These are phyloP conservation scores for Tephrocybe sp. DNA, from an alignment of 768 basidiomycete species.

Conservation along the genomic window DNA sequence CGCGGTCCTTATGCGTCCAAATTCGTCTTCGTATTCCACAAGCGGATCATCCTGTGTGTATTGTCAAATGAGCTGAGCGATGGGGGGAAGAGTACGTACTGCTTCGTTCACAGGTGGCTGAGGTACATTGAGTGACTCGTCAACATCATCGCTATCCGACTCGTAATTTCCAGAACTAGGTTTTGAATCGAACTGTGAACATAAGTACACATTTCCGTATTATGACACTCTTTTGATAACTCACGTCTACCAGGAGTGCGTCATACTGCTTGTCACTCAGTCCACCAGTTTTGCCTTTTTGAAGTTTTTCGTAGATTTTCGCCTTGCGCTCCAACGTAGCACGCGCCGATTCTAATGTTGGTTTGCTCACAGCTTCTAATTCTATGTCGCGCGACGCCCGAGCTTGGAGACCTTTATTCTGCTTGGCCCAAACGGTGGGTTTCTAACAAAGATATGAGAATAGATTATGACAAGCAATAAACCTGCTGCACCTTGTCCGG, in stretches of 20 bases:
- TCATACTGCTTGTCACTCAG: slow-evolving; percentile 74
- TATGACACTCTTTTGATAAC: slow-evolving; percentile 23
- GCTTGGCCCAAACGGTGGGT: slow-evolving; percentile 71
- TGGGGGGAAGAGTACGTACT: slow-evolving; percentile 23
- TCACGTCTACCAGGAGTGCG: slow-evolving; percentile 71
- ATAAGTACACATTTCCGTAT: not conserved
- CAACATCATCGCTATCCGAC: slow-evolving; percentile 73
- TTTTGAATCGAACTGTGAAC: slow-evolving; percentile 63
- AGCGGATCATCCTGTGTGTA: slow-evolving; percentile 64
- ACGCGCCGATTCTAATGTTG: slow-evolving; percentile 70
- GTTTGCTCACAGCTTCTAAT: slow-evolving; percentile 63
- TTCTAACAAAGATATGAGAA: too few species aligned
- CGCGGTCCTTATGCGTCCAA: slow-evolving; percentile 71
- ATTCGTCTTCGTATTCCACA: slow-evolving; percentile 85
- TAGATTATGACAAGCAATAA: not conserved
- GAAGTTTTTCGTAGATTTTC: slow-evolving; percentile 74
- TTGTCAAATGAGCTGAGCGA: slow-evolving; percentile 7
- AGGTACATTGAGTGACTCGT: slow-evolving; percentile 72
- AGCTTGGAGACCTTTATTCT: slow-evolving; percentile 68
- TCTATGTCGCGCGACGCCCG: slow-evolving; percentile 70
- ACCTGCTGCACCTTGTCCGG: slow-evolving; percentile 60
- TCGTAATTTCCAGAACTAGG: slow-evolving; percentile 47
- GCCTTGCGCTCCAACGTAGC: slow-evolving; percentile 75
- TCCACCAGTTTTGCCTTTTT: slow-evolving; percentile 76
- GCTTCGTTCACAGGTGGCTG: slow-evolving; percentile 37